phyloP scores from a whole-genome alignment of 768 basidiomycete genomes.

The Gloeostereum incarnatum region DNA sequence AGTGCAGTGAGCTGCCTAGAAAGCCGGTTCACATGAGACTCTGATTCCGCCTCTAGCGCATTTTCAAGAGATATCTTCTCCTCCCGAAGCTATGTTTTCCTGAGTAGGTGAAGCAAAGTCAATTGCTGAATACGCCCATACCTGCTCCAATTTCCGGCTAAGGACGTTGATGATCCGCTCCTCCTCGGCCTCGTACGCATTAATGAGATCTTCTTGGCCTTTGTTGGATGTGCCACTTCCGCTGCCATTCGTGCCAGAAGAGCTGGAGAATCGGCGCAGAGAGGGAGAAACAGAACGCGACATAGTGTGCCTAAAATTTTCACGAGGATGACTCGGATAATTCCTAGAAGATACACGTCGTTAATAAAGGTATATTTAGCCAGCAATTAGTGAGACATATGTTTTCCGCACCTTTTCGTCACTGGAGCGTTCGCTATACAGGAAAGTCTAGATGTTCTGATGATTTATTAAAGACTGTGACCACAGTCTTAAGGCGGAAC shows the following conservation, averaged over 20 bases:
- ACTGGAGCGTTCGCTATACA: too few relatives aligned
- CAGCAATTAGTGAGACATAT: too few relatives aligned
- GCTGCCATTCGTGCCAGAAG: conserved; percentile 49
- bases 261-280: conserved; percentile 40
- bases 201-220: conserved; percentile 69
- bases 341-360: too few relatives aligned
- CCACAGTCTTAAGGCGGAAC: too few relatives aligned
- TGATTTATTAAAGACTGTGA: too few relatives aligned
- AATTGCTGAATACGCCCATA: conserved; percentile 18
- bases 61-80: conserved; percentile 84
- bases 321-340: too few relatives aligned
- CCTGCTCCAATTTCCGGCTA: conserved; percentile 80
- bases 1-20: conserved; percentile 62
- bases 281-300: too few relatives aligned
- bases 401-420: too few relatives aligned
- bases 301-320: too few relatives aligned
- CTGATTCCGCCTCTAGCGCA: conserved; percentile 76
- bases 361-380: too few relatives aligned
- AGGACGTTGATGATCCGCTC: conserved; percentile 80
- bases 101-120: not conserved
- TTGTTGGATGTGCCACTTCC: conserved; percentile 39
- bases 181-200: conserved; percentile 86
- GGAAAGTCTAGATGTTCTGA: too few relatives aligned
- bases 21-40: conserved; percentile 73
- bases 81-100: conserved; percentile 50